Evolutionary conservation across 148 eudicot species (phyloP), one percentile per base, ranked within the genome.

Genomic region (Pouteria glomerata): DNA sequence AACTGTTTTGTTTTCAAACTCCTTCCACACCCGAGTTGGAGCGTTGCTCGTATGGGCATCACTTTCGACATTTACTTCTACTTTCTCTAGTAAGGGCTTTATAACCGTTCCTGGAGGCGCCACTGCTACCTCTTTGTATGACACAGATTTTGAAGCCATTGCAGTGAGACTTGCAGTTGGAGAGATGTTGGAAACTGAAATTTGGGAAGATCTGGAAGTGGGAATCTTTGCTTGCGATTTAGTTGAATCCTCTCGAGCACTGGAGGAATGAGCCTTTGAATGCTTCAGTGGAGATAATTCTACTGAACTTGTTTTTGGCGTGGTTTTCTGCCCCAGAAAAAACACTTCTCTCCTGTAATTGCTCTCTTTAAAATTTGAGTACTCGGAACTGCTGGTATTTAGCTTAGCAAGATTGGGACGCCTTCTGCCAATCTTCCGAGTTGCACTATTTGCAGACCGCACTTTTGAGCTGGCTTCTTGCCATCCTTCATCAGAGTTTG

Each of bases 61-160:
- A 51, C 73, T 79, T 72, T 82, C 87, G 31, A 68, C 91, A 30
- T 57, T 66, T 37, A 70, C 57, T 72, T 81, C 94, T 63, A 86
- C 87, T 73, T 81, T 79, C 75, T 83, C 86, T 57, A 76, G 41
- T 14, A 82, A 57, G 39, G 94, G 87, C 85, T 90, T 96, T 55
- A 86, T 82, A 76, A 96, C 89, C 24, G 99, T 92, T 66, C 99
- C 99, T 66, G 99, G 99, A 18, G 97, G 94, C 19, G 99, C 87
- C 71, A 90, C 77, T 0, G 99, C 99, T 39, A 96, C 99, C 76
- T 92, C 97, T 81, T 96, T 96, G 87, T 96, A 96, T 37, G 99
- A 90, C 73, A 92, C 65, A 29, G 97, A 85, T 82, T 96, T 96
- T 6, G 94, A 84, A 72, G 96, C 96, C 80, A 90, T 74, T 19